Evolutionary conservation across 192 early-diverging fungal species (phyloP), one percentile per base, ranked within the genome.

Genomic region (Podila epigama): DNA sequence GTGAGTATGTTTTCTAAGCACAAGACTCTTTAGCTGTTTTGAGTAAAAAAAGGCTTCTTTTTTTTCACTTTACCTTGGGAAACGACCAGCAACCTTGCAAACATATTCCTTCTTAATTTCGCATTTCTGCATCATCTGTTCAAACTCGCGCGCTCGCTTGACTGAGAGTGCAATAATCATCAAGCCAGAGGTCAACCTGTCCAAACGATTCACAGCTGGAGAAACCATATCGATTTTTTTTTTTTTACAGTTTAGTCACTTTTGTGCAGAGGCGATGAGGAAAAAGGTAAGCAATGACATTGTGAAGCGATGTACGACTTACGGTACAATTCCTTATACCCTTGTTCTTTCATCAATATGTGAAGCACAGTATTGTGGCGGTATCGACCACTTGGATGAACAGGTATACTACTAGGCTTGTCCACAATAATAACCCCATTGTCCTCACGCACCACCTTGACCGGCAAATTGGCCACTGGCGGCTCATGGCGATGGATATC

Each of bases 401-500:
- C 95, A 3, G 97, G 96, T 7, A 97, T 88, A 51, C 92, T 93
- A 12, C 86, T 88, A 3, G 97, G 97, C 80, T 99, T 99, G 77
- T 94, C 87, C 10, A 99, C 85, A 20, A 97, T 88, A 59, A 96
- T 82, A n/a, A 92, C 60, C 4, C 90, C 84, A 28, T 91, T 82
- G 12, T 89, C 86, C 29, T 86, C 70, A 16, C 82, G 53, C 0
- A 97, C 87, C 13, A 99, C 86, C 9, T 82, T 78, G 34, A 97
- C 82, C 4, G 83, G 57, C 27, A 82, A 48, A 16, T 83, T 84
- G 2, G 91, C 87, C 0, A 97, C 91, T 11, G 96, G 96, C 6
- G 97, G 97, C 79, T 99, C 97, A 77, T 99, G 97, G 0, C 97
- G 89, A 82, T 99, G 97, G 31, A 93, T 92, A 18, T 85, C 79